Conservation (phyloP, 352 stramenopile species). For the Phytopythium montanum region DNA sequence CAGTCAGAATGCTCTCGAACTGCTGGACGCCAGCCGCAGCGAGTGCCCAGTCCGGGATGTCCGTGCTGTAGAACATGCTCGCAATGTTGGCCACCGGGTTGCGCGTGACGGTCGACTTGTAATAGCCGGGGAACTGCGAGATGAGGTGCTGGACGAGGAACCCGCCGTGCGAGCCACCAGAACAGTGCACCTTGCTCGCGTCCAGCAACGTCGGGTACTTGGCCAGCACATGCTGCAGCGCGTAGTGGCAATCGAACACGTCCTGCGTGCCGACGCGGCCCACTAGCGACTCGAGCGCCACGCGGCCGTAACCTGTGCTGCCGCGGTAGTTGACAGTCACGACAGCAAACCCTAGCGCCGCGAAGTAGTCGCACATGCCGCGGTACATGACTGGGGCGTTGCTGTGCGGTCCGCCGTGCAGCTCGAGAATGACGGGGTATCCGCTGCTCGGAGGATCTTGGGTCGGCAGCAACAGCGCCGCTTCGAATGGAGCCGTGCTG, state of each 20-base stretch:
- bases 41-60: slow-evolving; percentile 97
- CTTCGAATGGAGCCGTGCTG: slow-evolving; percentile 66
- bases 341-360: slow-evolving; percentile 87
- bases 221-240: slow-evolving; percentile 66
- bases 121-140: slow-evolving; percentile 93
- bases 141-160: slow-evolving; percentile 93
- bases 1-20: slow-evolving; percentile 85
- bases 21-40: slow-evolving; percentile 77
- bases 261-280: slow-evolving; percentile 91
- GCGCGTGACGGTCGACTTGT: slow-evolving; percentile 85
- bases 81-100: slow-evolving; percentile 95
- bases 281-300: slow-evolving; percentile 87
- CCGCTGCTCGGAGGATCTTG: slow-evolving; percentile 24
- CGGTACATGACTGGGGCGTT: slow-evolving; percentile 86
- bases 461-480: slow-evolving; percentile 66
- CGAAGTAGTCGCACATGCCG: slow-evolving; percentile 87
- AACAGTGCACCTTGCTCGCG: slow-evolving; percentile 82
- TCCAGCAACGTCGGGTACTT: slow-evolving; percentile 62
- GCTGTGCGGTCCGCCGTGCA: slow-evolving; percentile 93
- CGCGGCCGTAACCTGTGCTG: slow-evolving; percentile 92
- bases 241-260: slow-evolving; percentile 91
- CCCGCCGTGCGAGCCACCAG: slow-evolving; percentile 94
- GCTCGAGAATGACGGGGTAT: slow-evolving; percentile 77
- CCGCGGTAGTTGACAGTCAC: slow-evolving; percentile 95
- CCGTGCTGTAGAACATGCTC: slow-evolving; percentile 90